Evolutionary conservation across 2,329 filamentous ascomycete species (phyloP).

Genomic region (Arachnomyces sp.): DNA sequence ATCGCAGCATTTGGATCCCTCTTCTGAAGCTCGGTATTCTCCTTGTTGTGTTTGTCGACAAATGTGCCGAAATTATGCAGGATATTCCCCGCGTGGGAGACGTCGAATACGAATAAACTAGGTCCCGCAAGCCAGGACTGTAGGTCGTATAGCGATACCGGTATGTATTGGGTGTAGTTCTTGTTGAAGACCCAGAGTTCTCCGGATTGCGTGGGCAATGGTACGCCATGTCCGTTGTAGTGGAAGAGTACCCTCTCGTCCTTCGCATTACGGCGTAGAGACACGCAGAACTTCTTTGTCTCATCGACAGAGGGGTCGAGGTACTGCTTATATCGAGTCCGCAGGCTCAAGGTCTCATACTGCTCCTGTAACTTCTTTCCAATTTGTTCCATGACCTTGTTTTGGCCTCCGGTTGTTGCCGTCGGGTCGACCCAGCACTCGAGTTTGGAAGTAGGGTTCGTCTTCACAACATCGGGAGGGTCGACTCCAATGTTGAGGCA

Average conservation of each 20-base stretch:
- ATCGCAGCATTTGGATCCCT: constrained; percentile 62
- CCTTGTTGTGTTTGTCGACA: constrained; percentile 86
- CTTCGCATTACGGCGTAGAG: constrained; percentile 82
- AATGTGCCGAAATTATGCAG: constrained; percentile 90
- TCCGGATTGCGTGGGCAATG: constrained; percentile 86
- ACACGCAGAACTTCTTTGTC: constrained; percentile 91
- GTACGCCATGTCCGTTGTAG: constrained; percentile 97
- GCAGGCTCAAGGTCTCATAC: constrained; percentile 88
- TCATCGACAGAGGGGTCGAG: constrained; percentile 95
- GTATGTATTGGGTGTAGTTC: constrained; percentile 97
- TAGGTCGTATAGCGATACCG: constrained; percentile 87
- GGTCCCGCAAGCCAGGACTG: constrained; percentile 94
- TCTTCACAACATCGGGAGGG: constrained; percentile 93
- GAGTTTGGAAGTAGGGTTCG: constrained; percentile 81
- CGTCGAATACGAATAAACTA: constrained; percentile 96
- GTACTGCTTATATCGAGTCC: constrained; percentile 96
- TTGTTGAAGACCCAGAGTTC: constrained; percentile 99
- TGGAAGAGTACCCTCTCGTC: constrained; percentile 95
- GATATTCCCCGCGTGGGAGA: constrained; percentile 92
- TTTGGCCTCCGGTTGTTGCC: constrained; percentile 60
- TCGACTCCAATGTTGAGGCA: constrained; percentile 97
- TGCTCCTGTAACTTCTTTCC: constrained; percentile 93
- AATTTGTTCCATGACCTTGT: constrained; percentile 85
- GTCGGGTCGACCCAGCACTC: constrained; percentile 97
- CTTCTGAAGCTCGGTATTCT: constrained; percentile 67